phyloP scores from a whole-genome alignment of 768 basidiomycete genomes.

The Nevesoporus exiguus region DNA sequence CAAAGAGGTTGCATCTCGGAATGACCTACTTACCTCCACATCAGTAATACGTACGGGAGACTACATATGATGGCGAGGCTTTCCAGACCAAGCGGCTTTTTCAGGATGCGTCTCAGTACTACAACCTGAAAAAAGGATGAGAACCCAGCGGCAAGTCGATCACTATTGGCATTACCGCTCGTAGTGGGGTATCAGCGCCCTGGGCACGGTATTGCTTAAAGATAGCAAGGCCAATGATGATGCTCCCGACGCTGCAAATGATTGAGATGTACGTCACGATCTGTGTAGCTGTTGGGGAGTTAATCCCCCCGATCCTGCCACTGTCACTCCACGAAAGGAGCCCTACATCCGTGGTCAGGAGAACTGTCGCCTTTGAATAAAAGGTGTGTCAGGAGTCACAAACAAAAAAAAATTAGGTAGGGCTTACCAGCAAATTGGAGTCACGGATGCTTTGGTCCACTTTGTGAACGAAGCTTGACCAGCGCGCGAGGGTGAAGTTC shows the following conservation, averaged over 20 bases:
- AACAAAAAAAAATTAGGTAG: background rate
- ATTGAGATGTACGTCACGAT: constrained; percentile 29
- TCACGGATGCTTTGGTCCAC: constrained; percentile 32
- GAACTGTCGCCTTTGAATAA: constrained; percentile 25
- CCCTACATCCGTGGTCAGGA: constrained; percentile 25
- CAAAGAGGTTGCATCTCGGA: background rate
- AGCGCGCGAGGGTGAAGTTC: constrained; percentile 24
- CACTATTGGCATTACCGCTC: constrained; percentile 19
- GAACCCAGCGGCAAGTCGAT: background rate
- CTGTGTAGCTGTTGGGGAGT: constrained; percentile 17
- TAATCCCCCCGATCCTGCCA: background rate
- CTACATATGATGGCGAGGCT: constrained; percentile 39
- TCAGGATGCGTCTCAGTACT: constrained; percentile 27
- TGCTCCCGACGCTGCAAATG: constrained; percentile 29
- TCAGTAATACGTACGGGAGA: constrained; percentile 39
- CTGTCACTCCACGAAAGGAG: constrained; percentile 20
- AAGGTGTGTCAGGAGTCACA: background rate
- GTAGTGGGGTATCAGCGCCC: constrained; percentile 30
- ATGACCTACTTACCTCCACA: constrained; percentile 35
- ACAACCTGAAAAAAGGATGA: constrained; percentile 18
- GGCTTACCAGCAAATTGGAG: constrained; percentile 28
- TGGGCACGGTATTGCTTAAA: constrained; percentile 34
- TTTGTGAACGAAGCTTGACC: constrained; percentile 29
- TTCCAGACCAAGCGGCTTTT: constrained; percentile 30
- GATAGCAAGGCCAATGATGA: constrained; percentile 29